Evolutionary conservation across 495 filamentous ascomycete genomes (phyloP).

Genomic region (Aspergillus sclerotioniger): DNA sequence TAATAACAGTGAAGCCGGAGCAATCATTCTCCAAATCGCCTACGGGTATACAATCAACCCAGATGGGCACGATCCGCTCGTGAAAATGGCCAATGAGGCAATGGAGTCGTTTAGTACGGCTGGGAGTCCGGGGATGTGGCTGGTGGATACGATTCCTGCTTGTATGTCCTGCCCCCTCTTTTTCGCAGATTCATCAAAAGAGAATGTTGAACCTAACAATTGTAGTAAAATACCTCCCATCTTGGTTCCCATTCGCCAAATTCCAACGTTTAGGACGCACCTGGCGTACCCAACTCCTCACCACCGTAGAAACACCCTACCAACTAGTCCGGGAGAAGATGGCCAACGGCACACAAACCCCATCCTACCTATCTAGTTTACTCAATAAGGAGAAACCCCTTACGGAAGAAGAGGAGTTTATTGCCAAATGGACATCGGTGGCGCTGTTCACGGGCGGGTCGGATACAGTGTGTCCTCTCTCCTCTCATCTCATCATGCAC

Average conservation of each 20-base stretch:
- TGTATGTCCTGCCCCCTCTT: conserved; percentile 6
- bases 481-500: no score
- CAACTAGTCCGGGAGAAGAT: conserved; percentile 43
- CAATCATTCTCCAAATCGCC: conserved; percentile 46
- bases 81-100: conserved; percentile 37
- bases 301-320: conserved; percentile 32
- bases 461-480: conserved; percentile 35
- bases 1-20: conserved; percentile 39
- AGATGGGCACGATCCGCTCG: conserved; percentile 39
- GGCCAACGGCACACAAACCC: conserved; percentile 23
- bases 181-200: not conserved
- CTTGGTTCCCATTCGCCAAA: conserved; percentile 46
- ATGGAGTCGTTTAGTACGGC: conserved; percentile 45
- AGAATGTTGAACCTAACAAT: not conserved
- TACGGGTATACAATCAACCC: conserved; percentile 52
- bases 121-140: conserved; percentile 40
- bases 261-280: conserved; percentile 40
- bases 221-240: conserved; percentile 39
- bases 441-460: conserved; percentile 53
- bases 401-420: conserved; percentile 21
- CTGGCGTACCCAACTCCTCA: conserved; percentile 28
- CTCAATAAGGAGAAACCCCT: conserved; percentile 24
- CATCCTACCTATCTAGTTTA: conserved; percentile 35
- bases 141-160: conserved; percentile 44
- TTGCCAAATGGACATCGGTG: conserved; percentile 43